phyloP scores from a whole-genome alignment of 163 green algal genomes.

The Scenedesmus sp. region DNA sequence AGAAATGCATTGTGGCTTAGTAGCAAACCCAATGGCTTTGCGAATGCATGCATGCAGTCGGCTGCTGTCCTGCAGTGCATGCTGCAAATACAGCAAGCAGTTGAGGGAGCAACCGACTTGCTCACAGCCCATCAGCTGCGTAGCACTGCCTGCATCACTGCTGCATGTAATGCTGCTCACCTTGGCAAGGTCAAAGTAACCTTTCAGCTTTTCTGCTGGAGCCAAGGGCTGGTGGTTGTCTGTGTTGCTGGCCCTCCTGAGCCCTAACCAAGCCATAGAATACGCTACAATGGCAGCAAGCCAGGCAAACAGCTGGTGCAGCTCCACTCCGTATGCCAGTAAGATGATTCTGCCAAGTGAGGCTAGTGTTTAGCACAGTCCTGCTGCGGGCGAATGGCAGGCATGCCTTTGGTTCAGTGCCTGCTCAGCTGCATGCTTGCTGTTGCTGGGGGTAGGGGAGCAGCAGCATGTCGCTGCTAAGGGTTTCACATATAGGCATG shows the following conservation, averaged over 20 bases:
- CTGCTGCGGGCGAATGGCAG: background rate
- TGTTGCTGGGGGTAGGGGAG: background rate
- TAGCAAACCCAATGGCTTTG: background rate
- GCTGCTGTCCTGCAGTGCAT: background rate
- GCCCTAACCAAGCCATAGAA: conserved; percentile 38
- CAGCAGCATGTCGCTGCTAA: no score
- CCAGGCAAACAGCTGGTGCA: background rate
- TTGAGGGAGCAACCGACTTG: background rate
- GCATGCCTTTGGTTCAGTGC: background rate
- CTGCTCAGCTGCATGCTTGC: background rate
- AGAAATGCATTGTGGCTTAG: background rate
- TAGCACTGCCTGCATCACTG: background rate
- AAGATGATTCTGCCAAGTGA: background rate
- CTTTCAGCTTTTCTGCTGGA: conserved; percentile 64
- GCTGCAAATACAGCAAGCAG: background rate
- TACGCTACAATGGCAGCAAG: background rate
- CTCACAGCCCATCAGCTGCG: background rate
- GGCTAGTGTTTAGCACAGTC: background rate
- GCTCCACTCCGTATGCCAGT: background rate
- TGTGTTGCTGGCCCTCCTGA: background rate
- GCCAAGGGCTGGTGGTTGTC: conserved; percentile 3
- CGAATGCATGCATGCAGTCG: background rate
- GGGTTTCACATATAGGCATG: no score
- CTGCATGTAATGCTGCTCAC: conserved; percentile 29
- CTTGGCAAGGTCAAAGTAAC: conserved; percentile 70